Conservation (phyloP, 257 asterid species). For the Scutellaria barbata region DNA sequence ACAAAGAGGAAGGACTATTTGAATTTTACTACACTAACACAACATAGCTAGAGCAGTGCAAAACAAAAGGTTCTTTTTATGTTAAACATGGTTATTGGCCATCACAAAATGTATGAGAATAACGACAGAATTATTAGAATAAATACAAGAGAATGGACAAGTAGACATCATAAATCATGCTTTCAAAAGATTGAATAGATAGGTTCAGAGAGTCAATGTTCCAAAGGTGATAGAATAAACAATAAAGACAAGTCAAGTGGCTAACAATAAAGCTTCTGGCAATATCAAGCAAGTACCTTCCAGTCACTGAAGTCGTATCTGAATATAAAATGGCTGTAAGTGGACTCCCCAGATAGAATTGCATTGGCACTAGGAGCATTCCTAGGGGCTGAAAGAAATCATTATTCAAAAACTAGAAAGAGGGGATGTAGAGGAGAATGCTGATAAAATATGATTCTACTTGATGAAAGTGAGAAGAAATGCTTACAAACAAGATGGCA, state of each 20-base stretch:
- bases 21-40: too few species aligned
- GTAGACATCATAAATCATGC: too few species aligned
- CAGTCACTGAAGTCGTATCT: conserved; percentile 83
- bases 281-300: conserved; percentile 62
- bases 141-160: too few species aligned
- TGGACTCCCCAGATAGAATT: conserved; percentile 69
- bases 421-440: conserved; percentile 14
- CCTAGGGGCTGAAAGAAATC: conserved; percentile 68
- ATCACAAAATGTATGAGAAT: too few species aligned
- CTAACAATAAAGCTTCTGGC: neutral
- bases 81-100: too few species aligned
- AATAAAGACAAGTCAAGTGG: neutral
- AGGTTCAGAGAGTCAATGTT: too few species aligned
- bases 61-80: too few species aligned
- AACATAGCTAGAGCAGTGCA: too few species aligned
- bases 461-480: neutral
- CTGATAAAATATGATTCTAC: neutral
- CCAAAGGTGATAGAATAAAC: neutral
- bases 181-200: too few species aligned
- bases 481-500: conserved; percentile 77
- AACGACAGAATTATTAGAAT: too few species aligned
- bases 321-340: conserved; percentile 76
- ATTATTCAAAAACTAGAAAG: neutral
- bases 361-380: conserved; percentile 84
- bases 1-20: neutral